These are phyloP conservation scores for Phytophthora multivora DNA, from an alignment of 352 stramenopile genomes.

Conservation along the genomic window DNA sequence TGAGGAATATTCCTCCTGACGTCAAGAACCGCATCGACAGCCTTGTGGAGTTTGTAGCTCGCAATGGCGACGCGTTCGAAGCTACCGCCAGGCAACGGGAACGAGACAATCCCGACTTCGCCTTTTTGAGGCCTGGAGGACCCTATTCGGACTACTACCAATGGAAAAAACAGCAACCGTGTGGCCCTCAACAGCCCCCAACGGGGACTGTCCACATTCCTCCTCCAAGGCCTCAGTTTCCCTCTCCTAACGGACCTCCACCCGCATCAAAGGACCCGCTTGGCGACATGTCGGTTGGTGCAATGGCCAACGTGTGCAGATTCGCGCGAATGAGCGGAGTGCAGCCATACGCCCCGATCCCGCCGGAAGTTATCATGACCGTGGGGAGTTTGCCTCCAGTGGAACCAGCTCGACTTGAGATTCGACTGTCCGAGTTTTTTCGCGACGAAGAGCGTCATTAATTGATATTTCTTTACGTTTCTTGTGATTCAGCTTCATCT, in stretches of 20 bases:
- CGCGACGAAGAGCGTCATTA: constrained; percentile 14
- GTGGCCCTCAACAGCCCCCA: neutral
- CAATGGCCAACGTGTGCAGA: constrained; percentile 64
- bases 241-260: neutral
- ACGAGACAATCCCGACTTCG: constrained; percentile 59
- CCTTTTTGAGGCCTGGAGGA: constrained; percentile 46
- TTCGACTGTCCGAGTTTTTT: constrained; percentile 66
- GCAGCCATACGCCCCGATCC: constrained; percentile 45
- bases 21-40: constrained; percentile 58
- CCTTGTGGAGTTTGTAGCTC: constrained; percentile 62
- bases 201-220: neutral
- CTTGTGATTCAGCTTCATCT: constrained; percentile 1
- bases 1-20: constrained; percentile 34
- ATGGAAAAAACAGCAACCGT: constrained; percentile 51
- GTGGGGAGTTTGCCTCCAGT: constrained; percentile 36
- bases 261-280: constrained; percentile 11
- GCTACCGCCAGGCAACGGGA: constrained; percentile 48
- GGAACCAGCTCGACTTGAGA: constrained; percentile 56
- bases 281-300: constrained; percentile 42
- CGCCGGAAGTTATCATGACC: constrained; percentile 40
- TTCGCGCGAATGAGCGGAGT: constrained; percentile 39
- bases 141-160: constrained; percentile 60
- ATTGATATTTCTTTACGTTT: neutral
- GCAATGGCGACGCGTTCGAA: constrained; percentile 65
- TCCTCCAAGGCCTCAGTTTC: constrained; percentile 3